Base-by-base conservation (phyloP, 1,284 basidiomycete genomes). In the Cystobasidium sp. region DNA sequence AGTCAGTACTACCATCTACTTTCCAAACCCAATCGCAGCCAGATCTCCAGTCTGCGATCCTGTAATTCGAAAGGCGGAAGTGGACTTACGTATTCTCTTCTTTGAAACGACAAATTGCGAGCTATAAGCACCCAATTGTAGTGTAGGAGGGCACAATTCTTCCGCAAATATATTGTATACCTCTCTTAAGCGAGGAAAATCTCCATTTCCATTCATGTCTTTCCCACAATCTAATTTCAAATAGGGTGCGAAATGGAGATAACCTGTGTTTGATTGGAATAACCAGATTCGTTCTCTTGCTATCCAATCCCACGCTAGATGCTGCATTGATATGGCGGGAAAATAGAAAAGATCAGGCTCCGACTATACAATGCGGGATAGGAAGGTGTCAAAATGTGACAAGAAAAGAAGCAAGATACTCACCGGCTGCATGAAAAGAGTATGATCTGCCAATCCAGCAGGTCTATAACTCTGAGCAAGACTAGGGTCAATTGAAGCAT, bases 141-240 rank as follows among this genome's bases (percentile, higher is more conserved):
- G 70, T 0, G 58, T 63, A 0, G 77, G 77, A 12, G 79, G 77
- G 51, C 80, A 80, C 6, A 80, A 22, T 55, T 77, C 55, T 65
- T 71, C 75, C 10, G 51, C 16, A 52, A 80, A 80, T 20, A 80
- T 77, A 39, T 55, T 56, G 56, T 70, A 80, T n/a, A 80, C 43
- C 39, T 78, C 67, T 20, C 66, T 71, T 7, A 75, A 63, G 14
- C 75, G 37, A 20, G 58, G 44, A 20, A 68, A 78, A 41, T 75
- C 72, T 9, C 74, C 53, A 44, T 80, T 78, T 7, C 55, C n/a
- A 0, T 71, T 68, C 61, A 77, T 75, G 9, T 76, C 70, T 14
- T 31, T 14, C 3, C 77, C 77, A 52, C 77, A 78, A 51, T 78
- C 75, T 43, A 68, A 61, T 55, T 74, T 62, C 0, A 79, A 20